Percentiles rank a stretch among this genome's conserved stretches.
Conservation (phyloP, 2,329 filamentous ascomycete species). For the Botrytis sinoallii region DNA sequence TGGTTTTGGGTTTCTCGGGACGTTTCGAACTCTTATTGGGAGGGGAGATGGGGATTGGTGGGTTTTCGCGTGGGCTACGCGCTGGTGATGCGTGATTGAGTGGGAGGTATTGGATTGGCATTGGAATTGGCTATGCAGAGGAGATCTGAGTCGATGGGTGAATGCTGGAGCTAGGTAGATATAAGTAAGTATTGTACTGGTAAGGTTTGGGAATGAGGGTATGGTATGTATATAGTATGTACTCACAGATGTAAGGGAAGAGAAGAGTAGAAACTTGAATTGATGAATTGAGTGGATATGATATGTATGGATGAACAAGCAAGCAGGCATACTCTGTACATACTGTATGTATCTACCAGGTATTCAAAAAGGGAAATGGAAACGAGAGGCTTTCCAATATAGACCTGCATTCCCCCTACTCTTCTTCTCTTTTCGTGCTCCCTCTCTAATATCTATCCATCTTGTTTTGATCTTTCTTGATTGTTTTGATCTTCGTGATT, state of each 20-base stretch:
- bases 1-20: neutral
- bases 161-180: neutral
- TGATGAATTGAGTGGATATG: neutral
- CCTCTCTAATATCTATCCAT: neutral
- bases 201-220: neutral
- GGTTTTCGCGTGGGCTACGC: neutral
- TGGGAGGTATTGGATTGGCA: neutral
- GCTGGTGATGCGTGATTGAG: neutral
- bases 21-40: neutral
- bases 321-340: neutral
- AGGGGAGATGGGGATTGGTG: neutral
- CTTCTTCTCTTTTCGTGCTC: neutral
- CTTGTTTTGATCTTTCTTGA: neutral
- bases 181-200: neutral
- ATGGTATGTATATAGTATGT: neutral
- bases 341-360: neutral
- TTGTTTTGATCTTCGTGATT: neutral
- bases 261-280: neutral
- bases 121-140: neutral
- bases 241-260: neutral
- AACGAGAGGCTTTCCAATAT: constrained; percentile 6
- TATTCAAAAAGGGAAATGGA: neutral
- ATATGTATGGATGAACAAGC: neutral
- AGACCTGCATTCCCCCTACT: neutral
- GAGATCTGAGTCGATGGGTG: neutral